Evolutionary conservation across 441 rosid species (phyloP), one percentile per base, ranked within the genome.

Genomic region (Isatis lusitanica): DNA sequence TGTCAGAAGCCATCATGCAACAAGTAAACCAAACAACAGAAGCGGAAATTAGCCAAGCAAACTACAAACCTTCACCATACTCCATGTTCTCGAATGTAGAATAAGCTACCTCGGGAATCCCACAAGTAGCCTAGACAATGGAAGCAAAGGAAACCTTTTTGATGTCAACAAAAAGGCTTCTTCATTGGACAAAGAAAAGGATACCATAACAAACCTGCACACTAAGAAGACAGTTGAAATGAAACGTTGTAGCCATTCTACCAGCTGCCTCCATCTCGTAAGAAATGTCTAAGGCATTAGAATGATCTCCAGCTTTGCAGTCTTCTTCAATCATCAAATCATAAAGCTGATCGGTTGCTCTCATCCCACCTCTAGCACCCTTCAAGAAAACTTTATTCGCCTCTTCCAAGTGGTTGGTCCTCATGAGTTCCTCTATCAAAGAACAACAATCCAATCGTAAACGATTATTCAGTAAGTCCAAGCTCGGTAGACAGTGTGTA

Each of bases 241-340:
- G 97, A 77, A 88, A 92, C 9, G 99, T 94, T 1, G 97, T 94
- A 1, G 97, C 99, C 86, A 86, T 83, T 44, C 97, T 80, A 40
- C 99, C 99, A 28, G 96, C 96, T 9, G 96, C 96, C 77, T 94
- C 99, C 99, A 94, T 94, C 78, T 90, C 97, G 44, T 92, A 94
- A 36, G 96, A 85, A 24, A 94, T 90, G n/a, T 94, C 97, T 57
- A 94, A 79, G 51, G 97, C 99, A 79, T 94, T 94, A 18, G 99
- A 92, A 79, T 94, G 99, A 75, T 94, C 99, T 47, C 97, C 97
- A 62, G 77, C 93, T 82, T 88, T 92, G 73, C 99, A 94, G 44
- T 92, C 97, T 80, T 90, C 97, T 65, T 79, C 87, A 78, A 94
- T 94, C 84, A 94, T 79, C 60, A 84, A 58, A 86, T 94, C 99